phyloP scores from a whole-genome alignment of 495 filamentous ascomycete genomes.

The Neurospora sp. region DNA sequence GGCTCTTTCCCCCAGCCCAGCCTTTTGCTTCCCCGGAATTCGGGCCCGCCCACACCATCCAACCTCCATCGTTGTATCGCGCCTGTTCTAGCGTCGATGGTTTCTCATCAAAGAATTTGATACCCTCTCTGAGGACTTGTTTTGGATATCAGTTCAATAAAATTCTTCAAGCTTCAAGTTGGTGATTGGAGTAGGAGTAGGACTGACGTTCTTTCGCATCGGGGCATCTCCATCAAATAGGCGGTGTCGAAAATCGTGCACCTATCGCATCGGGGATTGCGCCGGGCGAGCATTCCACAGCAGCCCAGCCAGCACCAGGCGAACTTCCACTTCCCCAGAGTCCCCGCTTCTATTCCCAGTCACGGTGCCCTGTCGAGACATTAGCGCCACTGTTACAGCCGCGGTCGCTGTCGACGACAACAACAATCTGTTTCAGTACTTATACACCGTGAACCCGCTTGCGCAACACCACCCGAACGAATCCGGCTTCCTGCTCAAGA shows the following conservation, averaged over 20 bases:
- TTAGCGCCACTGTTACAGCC: neutral
- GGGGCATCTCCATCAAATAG: neutral
- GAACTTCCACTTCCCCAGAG: neutral
- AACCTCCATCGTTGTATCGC: neutral
- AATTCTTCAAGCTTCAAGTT: neutral
- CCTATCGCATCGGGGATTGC: neutral
- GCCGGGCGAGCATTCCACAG: neutral
- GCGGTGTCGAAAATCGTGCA: neutral
- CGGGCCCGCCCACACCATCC: neutral
- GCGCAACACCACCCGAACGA: neutral
- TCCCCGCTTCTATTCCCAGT: neutral
- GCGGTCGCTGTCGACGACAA: neutral
- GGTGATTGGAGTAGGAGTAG: neutral
- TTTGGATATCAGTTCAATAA: neutral
- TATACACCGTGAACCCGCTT: neutral
- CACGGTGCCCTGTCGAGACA: neutral
- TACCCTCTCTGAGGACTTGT: neutral
- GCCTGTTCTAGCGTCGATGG: neutral
- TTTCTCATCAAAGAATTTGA: neutral
- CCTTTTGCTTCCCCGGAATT: neutral
- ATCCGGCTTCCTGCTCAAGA: neutral
- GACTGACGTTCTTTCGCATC: neutral
- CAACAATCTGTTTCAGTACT: neutral
- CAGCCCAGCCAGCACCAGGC: neutral
- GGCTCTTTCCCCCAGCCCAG: neutral